These are phyloP conservation scores for Heracleum sosnowskyi DNA, from an alignment of 129 eudicot genomes.

Conservation along the genomic window DNA sequence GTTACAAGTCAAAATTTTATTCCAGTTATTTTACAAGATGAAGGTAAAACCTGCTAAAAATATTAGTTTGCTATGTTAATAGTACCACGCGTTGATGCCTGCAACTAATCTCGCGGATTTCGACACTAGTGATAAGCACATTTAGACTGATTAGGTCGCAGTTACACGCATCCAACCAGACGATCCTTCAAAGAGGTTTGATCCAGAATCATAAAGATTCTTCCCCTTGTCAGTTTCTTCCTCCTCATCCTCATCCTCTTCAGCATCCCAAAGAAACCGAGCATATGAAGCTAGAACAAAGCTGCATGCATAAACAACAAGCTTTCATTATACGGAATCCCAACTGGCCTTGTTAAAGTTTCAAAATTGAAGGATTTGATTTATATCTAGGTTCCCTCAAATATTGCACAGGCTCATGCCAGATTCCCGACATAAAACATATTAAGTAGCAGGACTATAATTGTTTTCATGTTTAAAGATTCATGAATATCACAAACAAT, in stretches of 20 bases:
- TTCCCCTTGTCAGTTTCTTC: not conserved
- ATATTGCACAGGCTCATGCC: not conserved
- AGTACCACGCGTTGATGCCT: not conserved
- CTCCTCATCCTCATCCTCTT: conserved; percentile 7
- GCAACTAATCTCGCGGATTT: not conserved
- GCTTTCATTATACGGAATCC: not conserved
- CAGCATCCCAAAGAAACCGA: conserved; percentile 13
- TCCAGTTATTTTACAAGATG: conserved; percentile 4
- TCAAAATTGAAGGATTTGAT: not conserved
- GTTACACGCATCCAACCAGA: not conserved
- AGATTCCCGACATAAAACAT: not conserved
- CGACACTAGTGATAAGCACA: not conserved
- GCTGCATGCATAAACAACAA: not conserved
- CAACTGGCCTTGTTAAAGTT: not conserved
- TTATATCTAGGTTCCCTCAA: not conserved
- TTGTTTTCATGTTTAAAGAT: no score
- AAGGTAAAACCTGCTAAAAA: not conserved
- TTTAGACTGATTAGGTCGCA: not conserved
- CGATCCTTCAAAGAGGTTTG: not conserved
- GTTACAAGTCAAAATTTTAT: not conserved
- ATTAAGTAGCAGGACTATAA: not conserved
- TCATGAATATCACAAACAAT: no score
- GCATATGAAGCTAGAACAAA: conserved; percentile 11
- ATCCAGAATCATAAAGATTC: not conserved
- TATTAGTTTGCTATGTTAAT: conserved; percentile 6